Evolutionary conservation across 768 basidiomycete genomes (phyloP), one percentile per base, ranked within the genome.

Genomic region (Amanita phalloides): DNA sequence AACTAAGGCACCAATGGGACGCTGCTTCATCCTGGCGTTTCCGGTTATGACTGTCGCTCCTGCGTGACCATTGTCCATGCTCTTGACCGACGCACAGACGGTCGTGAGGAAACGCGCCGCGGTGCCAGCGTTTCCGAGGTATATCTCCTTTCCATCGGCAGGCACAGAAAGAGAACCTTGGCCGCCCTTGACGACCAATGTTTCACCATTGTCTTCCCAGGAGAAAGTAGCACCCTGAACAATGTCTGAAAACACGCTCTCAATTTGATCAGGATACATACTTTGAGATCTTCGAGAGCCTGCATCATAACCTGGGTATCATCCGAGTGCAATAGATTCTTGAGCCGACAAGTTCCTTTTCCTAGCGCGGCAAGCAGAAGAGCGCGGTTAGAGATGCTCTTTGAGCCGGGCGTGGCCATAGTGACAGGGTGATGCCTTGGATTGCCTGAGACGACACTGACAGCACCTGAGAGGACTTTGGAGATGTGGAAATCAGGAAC

Each of bases 271-370:
- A 32, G 10, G 14, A 49, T 35, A 59, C 71, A 33, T 51, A 88
- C 91, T 73, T 93, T 85, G 56, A 99, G 79, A 49, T 92, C 90
- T 39, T 80, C 71, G 28, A 98, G 74, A 32, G 94, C 95, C 3
- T 84, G 75, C 93, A 98, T 98, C 96, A 99, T 99, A 49, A 99
- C 95, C 58, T 94, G 92, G 0, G 96, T 99, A 63, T 99, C 95
- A 60, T 98, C 95, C 3, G 93, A 96, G 63, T 98, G 95, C 33
- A 99, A 73, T 4, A 99, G 69, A 59, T 99, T 99, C 66, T 74
- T 84, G 51, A 99, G 69, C 55, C 85, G 75, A 67, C 94, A 96
- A 0, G 85, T 90, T 1, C 95, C 96, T 43, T 78, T 79, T 0
- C 82, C 92, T 11, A 99, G 79, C 1, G 95, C 93, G 7, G 96